phyloP scores from a whole-genome alignment of 2,329 filamentous ascomycete species.

The Cercospora berteroae region DNA sequence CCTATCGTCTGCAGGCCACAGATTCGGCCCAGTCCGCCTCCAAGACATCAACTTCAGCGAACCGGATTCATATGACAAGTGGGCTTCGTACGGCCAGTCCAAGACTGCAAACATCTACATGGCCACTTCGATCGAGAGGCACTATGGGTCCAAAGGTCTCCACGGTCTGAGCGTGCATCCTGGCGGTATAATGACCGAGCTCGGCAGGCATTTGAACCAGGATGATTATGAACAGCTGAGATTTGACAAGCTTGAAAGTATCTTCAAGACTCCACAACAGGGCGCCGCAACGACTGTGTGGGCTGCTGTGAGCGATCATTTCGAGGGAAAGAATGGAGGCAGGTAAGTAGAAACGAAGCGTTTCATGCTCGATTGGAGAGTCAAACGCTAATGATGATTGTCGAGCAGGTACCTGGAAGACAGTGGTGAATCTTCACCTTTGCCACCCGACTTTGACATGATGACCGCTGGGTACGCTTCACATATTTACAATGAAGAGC shows the following conservation, averaged over 20 bases:
- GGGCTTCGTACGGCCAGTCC: slow-evolving; percentile 47
- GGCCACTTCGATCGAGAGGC: slow-evolving; percentile 52
- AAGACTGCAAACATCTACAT: slow-evolving; percentile 55
- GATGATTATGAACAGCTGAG: slow-evolving; percentile 21
- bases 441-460: slow-evolving; percentile 25
- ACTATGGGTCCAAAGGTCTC: slow-evolving; percentile 46
- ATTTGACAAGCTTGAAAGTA: slow-evolving; percentile 19
- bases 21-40: slow-evolving; percentile 35
- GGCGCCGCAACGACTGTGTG: slow-evolving; percentile 52
- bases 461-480: slow-evolving; percentile 35
- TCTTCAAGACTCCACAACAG: slow-evolving; percentile 41
- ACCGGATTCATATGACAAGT: slow-evolving; percentile 36
- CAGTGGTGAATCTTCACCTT: slow-evolving; percentile 38
- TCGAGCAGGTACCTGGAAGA: slow-evolving; percentile 27
- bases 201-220: slow-evolving; percentile 22
- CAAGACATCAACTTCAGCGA: slow-evolving; percentile 44
- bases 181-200: slow-evolving; percentile 41
- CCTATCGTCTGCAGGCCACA: slow-evolving; percentile 48
- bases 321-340: slow-evolving; percentile 48
- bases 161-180: slow-evolving; percentile 49
- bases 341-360: slow-evolving; percentile 31
- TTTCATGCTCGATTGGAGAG: not conserved
- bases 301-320: slow-evolving; percentile 45
- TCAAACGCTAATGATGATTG: not conserved
- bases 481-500: slow-evolving; percentile 42